Conservation (phyloP, 495 filamentous ascomycete genomes). For the Cercophora samala region DNA sequence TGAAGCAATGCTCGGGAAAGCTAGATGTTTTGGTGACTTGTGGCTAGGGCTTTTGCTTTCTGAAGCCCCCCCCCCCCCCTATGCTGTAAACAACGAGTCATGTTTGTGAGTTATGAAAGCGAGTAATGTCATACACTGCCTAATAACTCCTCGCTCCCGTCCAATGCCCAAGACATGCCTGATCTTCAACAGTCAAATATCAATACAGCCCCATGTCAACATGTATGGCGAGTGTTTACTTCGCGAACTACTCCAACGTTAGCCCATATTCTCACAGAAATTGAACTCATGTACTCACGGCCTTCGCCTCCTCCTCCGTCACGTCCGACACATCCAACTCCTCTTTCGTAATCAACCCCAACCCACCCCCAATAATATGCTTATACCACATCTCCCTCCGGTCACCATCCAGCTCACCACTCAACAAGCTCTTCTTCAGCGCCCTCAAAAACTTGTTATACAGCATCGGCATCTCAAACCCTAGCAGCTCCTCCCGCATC, state of each 20-base stretch:
- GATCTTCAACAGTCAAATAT: not conserved
- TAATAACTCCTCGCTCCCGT: not conserved
- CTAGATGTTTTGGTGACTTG: no score
- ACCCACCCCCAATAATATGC: conserved; percentile 57
- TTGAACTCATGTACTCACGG: conserved; percentile 38
- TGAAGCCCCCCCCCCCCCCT: no score
- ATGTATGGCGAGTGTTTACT: not conserved
- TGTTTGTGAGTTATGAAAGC: no score
- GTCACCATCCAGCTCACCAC: conserved; percentile 74
- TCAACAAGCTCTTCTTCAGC: conserved; percentile 69
- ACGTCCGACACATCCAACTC: conserved; percentile 60
- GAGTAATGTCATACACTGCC: not conserved
- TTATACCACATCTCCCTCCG: conserved; percentile 76
- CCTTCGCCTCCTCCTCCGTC: conserved; percentile 63
- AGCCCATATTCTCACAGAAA: not conserved
- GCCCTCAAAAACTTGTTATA: conserved; percentile 73
- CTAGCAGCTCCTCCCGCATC: conserved; percentile 72
- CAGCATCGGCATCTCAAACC: conserved; percentile 67
- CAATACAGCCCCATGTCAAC: not conserved
- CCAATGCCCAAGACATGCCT: not conserved
- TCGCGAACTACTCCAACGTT: not conserved
- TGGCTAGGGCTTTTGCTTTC: no score
- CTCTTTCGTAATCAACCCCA: conserved; percentile 70
- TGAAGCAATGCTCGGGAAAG: no score
- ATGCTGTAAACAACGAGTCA: no score